phyloP scores from a whole-genome alignment of 768 basidiomycete species.

The Russula sp. region DNA sequence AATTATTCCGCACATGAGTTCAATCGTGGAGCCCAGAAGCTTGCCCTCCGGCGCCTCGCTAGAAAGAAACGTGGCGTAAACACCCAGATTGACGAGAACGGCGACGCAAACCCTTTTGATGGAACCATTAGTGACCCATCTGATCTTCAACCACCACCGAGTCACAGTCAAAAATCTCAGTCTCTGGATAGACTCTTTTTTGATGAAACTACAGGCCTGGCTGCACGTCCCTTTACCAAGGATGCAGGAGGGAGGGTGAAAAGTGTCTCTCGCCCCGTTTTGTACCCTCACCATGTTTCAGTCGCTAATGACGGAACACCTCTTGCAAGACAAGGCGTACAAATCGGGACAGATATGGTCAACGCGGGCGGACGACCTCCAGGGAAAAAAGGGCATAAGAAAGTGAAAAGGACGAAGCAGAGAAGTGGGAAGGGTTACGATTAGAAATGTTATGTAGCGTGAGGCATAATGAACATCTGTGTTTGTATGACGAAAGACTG shows the following conservation, averaged over 20 bases:
- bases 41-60: slow-evolving; percentile 54
- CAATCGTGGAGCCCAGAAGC: slow-evolving; percentile 66
- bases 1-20: slow-evolving; percentile 60
- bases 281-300: slow-evolving; percentile 82
- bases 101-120: slow-evolving; percentile 60
- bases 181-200: slow-evolving; percentile 85
- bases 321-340: slow-evolving; percentile 45
- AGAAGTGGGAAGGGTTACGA: slow-evolving; percentile 94
- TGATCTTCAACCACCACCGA: slow-evolving; percentile 12
- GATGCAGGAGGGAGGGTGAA: slow-evolving; percentile 55
- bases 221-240: slow-evolving; percentile 62
- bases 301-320: slow-evolving; percentile 78
- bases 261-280: slow-evolving; percentile 57
- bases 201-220: slow-evolving; percentile 48
- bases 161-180: slow-evolving; percentile 53
- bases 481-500: too few relatives aligned
- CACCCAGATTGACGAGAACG: slow-evolving; percentile 79
- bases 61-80: slow-evolving; percentile 88
- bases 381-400: slow-evolving; percentile 86
- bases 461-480: background rate
- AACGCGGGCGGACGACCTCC: slow-evolving; percentile 38
- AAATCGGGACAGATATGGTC: slow-evolving; percentile 44
- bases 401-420: slow-evolving; percentile 76
- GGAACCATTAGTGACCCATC: slow-evolving; percentile 21
- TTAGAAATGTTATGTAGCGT: slow-evolving; percentile 32